Evolutionary conservation across 306 rosid species (phyloP), one percentile per base, ranked within the genome.

Genomic region (Potentilla sterilis): DNA sequence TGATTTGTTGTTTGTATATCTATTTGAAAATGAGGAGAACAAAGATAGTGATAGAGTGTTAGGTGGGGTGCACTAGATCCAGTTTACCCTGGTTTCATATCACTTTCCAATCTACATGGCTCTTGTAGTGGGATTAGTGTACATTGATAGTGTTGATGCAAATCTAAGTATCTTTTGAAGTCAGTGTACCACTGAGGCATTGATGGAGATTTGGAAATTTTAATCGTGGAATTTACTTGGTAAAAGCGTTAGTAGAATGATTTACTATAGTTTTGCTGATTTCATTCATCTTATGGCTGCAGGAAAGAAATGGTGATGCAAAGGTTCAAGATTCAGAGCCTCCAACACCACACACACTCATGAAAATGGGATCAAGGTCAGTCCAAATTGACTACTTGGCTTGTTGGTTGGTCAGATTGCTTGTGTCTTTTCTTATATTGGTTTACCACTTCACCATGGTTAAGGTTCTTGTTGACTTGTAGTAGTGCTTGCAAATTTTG

Each of bases 361-460:
- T 83, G 69, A 92, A 89, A 86, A 92, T 92, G 96, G 88, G 97
- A 77, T 88, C 84, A 70, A 90, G 99, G 99, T 96, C 67, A 63
- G 88, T 84, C 80, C 28, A 73, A 73, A 71, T 69, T 62, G 47
- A 61, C 67, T 54, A 7, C 2, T 81, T 75, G 41, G 65, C 37
- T 16, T 58, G 24, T 77, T 74, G 59, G 19, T 77, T 73, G 16
- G 64, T 22, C 14, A 11, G 14, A 59, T 37, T 44, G 8, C 24
- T 46, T 65, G 44, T 21, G 3, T 51, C 43, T 19, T 44, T 11
- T 10, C 46, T 18, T 32, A 48, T 14, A 22, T 9, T 76, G 78
- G 59, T 64, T 55, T 54, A 44, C 65, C 69, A 51, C 82, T 71
- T 77, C 21, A 51, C 82, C 52, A 40, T 67, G 78, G 72, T 78